Conservation (phyloP, 257 asterid genomes). For the Nyctanthes arbortristis region DNA sequence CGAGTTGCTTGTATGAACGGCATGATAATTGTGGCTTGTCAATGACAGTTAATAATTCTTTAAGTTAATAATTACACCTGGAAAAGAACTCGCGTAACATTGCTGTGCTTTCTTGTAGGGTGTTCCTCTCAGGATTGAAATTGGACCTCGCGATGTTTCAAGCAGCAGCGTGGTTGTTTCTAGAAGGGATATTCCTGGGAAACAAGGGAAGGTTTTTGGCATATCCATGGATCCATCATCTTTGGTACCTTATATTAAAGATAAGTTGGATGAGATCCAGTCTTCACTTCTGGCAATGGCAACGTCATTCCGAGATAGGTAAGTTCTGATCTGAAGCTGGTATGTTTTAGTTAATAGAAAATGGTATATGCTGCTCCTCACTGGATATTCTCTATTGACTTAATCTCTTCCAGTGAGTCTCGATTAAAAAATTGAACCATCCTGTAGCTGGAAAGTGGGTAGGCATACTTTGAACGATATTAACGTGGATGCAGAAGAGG, state of each 20-base stretch:
- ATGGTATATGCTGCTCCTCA: conserved; percentile 17
- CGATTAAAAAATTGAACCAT: neutral
- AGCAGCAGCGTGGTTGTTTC: conserved; percentile 79
- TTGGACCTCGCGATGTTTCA: conserved; percentile 94
- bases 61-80: conserved; percentile 13
- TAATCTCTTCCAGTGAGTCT: too few species aligned
- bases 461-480: neutral
- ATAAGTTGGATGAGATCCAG: conserved; percentile 75
- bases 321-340: conserved; percentile 23
- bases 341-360: conserved; percentile 9
- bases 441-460: neutral
- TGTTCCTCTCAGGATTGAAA: conserved; percentile 91
- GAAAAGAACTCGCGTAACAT: conserved; percentile 11
- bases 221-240: conserved; percentile 84
- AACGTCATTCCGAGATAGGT: conserved; percentile 77
- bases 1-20: neutral
- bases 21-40: neutral
- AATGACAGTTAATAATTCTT: neutral
- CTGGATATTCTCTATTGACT: neutral
- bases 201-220: conserved; percentile 93
- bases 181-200: conserved; percentile 93
- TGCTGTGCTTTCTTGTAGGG: conserved; percentile 59
- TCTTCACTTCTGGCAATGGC: conserved; percentile 77
- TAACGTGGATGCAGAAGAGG: neutral
- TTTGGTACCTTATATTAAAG: conserved; percentile 65